Percentiles rank a stretch among this genome's conserved stretches.
Evolutionary conservation across 2,329 filamentous ascomycete species (phyloP).

Genomic region (Grosmannia serpens): DNA sequence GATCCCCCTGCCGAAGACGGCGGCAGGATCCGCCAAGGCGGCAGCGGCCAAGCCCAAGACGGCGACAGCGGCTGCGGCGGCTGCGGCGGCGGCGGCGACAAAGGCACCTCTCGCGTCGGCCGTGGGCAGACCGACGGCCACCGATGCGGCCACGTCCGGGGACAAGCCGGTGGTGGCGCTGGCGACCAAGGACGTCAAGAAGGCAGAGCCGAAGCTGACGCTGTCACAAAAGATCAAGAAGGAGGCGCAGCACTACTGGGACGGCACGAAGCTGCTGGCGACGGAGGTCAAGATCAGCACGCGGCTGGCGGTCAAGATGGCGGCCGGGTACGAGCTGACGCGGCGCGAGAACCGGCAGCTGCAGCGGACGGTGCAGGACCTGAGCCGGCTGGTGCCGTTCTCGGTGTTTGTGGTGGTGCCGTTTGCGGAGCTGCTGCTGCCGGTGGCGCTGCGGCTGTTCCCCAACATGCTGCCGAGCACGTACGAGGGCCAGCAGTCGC

Average conservation of each 20-base stretch:
- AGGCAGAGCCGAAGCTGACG: slow-evolving; percentile 74
- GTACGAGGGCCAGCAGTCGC: slow-evolving; percentile 83
- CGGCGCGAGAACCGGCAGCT: slow-evolving; percentile 88
- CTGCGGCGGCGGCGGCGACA: background rate
- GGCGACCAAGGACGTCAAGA: slow-evolving; percentile 45
- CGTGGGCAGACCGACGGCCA: slow-evolving; percentile 16
- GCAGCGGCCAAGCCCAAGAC: slow-evolving; percentile 20
- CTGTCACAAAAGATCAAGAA: slow-evolving; percentile 90
- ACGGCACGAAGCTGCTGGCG: slow-evolving; percentile 88
- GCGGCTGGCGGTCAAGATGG: slow-evolving; percentile 89
- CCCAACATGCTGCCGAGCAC: slow-evolving; percentile 96
- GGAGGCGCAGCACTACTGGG: slow-evolving; percentile 91
- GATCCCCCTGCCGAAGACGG: slow-evolving; percentile 55
- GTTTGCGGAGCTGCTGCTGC: slow-evolving; percentile 85
- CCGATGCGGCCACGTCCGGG: background rate
- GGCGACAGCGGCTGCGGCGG: background rate
- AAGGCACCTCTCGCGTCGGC: background rate
- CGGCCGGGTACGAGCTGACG: slow-evolving; percentile 90
- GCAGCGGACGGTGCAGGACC: slow-evolving; percentile 83
- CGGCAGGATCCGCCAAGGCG: slow-evolving; percentile 12
- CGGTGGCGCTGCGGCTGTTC: slow-evolving; percentile 86
- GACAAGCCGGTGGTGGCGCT: slow-evolving; percentile 30
- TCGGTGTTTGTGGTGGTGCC: slow-evolving; percentile 95
- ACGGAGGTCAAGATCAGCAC: slow-evolving; percentile 91
- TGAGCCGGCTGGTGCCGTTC: slow-evolving; percentile 86